phyloP scores from a whole-genome alignment of 768 basidiomycete genomes.

The Mycena pura region DNA sequence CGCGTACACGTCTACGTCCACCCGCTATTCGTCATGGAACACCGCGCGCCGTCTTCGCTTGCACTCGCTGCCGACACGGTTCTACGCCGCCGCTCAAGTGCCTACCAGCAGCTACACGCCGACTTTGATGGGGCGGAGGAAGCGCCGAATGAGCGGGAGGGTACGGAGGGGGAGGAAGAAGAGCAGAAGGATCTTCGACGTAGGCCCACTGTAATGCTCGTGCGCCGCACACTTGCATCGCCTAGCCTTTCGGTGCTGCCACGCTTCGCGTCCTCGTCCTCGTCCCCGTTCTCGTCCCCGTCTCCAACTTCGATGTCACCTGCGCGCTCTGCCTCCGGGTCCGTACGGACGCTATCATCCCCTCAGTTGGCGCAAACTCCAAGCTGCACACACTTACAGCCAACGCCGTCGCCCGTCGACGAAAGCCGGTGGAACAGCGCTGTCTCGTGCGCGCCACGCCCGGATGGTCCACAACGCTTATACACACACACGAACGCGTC shows the following conservation, averaged over 20 bases:
- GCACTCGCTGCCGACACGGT: neutral
- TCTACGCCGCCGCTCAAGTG: constrained; percentile 10
- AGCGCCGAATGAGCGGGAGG: neutral
- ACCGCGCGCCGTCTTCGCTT: constrained; percentile 15
- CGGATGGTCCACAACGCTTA: constrained; percentile 18
- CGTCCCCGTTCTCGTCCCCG: neutral
- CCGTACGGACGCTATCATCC: too few relatives aligned
- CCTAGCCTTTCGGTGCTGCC: neutral
- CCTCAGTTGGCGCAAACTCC: too few relatives aligned
- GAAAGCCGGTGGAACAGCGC: too few relatives aligned
- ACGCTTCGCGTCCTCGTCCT: neutral
- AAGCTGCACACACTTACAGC: too few relatives aligned
- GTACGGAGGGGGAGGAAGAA: neutral
- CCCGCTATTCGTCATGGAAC: constrained; percentile 4
- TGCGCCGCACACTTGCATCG: neutral
- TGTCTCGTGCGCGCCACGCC: constrained; percentile 26
- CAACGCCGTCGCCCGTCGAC: too few relatives aligned
- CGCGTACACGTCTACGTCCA: neutral
- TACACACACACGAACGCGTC: constrained; percentile 1
- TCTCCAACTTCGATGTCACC: neutral
- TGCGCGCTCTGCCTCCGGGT: too few relatives aligned
- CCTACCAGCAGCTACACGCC: neutral
- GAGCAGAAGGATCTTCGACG: neutral
- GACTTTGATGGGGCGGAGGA: constrained; percentile 6
- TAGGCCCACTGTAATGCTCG: constrained; percentile 5